Base-by-base conservation (phyloP, 1,139 yeast species). In the Taphrina confusa region DNA sequence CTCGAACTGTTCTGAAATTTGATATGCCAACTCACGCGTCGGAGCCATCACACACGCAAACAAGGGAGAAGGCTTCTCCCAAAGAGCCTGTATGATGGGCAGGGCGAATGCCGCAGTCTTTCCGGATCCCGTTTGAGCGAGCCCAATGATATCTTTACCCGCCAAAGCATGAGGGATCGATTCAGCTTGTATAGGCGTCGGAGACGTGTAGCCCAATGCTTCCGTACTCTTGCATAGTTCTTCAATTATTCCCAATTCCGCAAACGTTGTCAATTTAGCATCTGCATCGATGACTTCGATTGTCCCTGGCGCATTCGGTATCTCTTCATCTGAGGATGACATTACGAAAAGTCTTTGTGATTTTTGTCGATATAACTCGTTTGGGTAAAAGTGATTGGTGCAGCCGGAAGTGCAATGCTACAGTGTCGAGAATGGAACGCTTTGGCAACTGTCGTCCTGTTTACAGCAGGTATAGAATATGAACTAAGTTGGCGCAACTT, bases 91-190 rank as follows among this genome's bases (percentile, higher is more conserved):
- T 44, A 92, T 77, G 47, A 92, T 89, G 1, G 98, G 98, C 56
- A 94, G 75, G 8, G 92, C 82, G 72, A 94, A 94, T 0, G 98
- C 98, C 9, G 97, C 97, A 0, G 99, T 94, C 72, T 94, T 94
- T 74, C 99, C 99, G 20, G 96, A 87, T 65, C 99, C 99, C 1
- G 99, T 94, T 71, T 97, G 85, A 9, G 99, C 99, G 85, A 94
- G 89, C 67, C 97, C 98, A 62, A 94, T 96, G 55, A 94, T 94
- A 73, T 94, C 99, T 69, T 97, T 80, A 62, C 97, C 97, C 66
- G 85, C 83, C 23, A 92, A 75, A 3, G 97, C 97, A 67, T 87
- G 87, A 0, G 98, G 98, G 63, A 94, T 87, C 6, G 97, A 82
- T 72, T 87, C 91, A 4, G 86, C 80, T 73, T 92, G 98, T 69